Evolutionary conservation across 1,284 basidiomycete species (phyloP).

Genomic region (Rhodotorula sp.): DNA sequence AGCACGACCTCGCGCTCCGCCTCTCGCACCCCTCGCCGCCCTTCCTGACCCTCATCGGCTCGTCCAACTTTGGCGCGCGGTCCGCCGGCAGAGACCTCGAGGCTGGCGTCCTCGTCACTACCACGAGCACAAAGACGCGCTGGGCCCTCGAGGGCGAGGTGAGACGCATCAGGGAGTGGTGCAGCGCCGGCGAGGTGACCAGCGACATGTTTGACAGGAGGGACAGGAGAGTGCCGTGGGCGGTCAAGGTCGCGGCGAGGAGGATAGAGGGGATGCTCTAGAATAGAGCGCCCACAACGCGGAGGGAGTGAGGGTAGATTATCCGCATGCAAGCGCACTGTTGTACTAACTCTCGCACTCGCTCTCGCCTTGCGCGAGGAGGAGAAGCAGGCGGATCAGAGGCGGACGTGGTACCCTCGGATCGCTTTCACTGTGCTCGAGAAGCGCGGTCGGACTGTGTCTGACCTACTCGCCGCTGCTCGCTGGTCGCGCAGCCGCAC

Average conservation of each 20-base stretch:
- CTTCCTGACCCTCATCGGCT: conserved; percentile 83
- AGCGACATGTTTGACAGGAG: conserved; percentile 57
- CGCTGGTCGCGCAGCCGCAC: too few relatives aligned
- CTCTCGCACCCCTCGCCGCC: conserved; percentile 48
- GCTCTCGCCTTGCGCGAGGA: too few relatives aligned
- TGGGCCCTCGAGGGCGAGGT: conserved; percentile 56
- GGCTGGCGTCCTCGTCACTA: conserved; percentile 80
- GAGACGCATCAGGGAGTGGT: conserved; percentile 51
- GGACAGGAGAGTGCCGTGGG: conserved; percentile 68
- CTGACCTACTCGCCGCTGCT: too few relatives aligned
- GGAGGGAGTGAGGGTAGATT: too few relatives aligned
- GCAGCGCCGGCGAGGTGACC: conserved; percentile 47
- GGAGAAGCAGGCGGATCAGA: too few relatives aligned
- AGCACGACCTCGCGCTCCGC: conserved; percentile 29
- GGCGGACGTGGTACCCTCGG: too few relatives aligned
- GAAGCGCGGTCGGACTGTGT: too few relatives aligned
- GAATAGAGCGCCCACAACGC: neutral
- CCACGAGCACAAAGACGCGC: conserved; percentile 58
- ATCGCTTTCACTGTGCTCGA: too few relatives aligned
- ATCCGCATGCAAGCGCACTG: neutral
- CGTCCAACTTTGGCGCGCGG: conserved; percentile 91
- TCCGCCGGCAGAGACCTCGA: conserved; percentile 91
- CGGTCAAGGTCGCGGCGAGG: conserved; percentile 48
- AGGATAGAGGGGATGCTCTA: conserved; percentile 37
- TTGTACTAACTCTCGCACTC: too few relatives aligned